Conservation (phyloP, 176 grass and related monocot genomes). For the Oryza punctata region DNA sequence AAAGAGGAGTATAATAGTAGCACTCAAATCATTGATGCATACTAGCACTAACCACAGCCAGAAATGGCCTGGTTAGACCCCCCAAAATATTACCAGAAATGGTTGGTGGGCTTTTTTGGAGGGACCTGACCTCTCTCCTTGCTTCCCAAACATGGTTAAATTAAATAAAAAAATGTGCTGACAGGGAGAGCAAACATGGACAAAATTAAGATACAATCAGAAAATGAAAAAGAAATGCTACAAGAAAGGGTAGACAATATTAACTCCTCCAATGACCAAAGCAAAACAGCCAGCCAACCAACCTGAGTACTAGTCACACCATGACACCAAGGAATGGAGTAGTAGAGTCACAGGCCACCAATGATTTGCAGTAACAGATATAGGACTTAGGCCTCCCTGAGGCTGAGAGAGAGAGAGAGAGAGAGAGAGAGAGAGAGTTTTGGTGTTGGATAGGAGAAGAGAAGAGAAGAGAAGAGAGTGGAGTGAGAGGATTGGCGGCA, state of each 20-base stretch:
- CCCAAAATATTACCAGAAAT: slow-evolving; percentile 21
- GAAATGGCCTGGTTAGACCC: neutral
- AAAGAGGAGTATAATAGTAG: neutral
- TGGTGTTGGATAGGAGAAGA: slow-evolving; percentile 24
- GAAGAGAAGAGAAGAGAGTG: neutral
- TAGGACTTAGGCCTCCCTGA: slow-evolving; percentile 10
- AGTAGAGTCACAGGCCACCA: slow-evolving; percentile 6
- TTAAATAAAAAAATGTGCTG: slow-evolving; percentile 1
- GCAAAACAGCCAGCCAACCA: slow-evolving; percentile 28
- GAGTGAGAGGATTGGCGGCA: slow-evolving; percentile 28
- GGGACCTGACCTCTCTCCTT: neutral
- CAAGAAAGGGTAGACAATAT: slow-evolving; percentile 11
- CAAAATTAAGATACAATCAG: slow-evolving; percentile 20
- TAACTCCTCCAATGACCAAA: slow-evolving; percentile 15
- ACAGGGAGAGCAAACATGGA: slow-evolving; percentile 4
- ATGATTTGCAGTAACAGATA: slow-evolving; percentile 44
- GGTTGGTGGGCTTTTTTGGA: neutral
- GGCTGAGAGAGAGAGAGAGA: neutral
- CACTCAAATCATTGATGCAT: neutral
- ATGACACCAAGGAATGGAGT: slow-evolving; percentile 5
- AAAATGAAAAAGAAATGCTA: neutral
- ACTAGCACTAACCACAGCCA: neutral
- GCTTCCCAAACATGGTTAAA: neutral
- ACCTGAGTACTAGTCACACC: neutral
- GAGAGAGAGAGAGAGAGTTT: slow-evolving; percentile 6